Evolutionary conservation across 768 basidiomycete species (phyloP).

Genomic region (Solioccasus polychromus): DNA sequence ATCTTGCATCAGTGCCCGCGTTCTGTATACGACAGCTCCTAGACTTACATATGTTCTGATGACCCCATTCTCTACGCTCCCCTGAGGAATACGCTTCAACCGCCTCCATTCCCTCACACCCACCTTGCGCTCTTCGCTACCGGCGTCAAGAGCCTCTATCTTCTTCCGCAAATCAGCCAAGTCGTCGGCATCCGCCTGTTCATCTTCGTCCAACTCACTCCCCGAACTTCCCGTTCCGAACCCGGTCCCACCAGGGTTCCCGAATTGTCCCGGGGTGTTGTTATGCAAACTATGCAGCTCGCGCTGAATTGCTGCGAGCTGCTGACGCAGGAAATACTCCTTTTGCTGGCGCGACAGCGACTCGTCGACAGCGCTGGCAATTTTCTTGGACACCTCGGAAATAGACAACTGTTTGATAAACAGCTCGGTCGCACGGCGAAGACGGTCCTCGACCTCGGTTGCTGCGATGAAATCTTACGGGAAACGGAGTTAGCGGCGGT

Average conservation of each 20-base stretch:
- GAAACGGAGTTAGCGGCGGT: conserved; percentile 2
- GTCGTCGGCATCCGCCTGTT: conserved; percentile 79
- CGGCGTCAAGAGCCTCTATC: conserved; percentile 70
- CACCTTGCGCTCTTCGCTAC: conserved; percentile 79
- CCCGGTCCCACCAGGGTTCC: conserved; percentile 13
- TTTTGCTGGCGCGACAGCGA: conserved; percentile 87
- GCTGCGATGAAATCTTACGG: conserved; percentile 57
- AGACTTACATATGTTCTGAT: conserved; percentile 73
- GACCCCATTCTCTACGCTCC: conserved; percentile 89
- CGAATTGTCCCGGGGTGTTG: conserved; percentile 22
- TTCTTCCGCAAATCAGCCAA: conserved; percentile 66
- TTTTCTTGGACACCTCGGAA: conserved; percentile 77
- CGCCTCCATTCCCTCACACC: conserved; percentile 81
- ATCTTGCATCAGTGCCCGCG: conserved; percentile 9
- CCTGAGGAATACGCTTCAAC: conserved; percentile 82
- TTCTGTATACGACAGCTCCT: background rate
- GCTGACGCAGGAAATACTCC: conserved; percentile 82
- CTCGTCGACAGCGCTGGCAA: conserved; percentile 77
- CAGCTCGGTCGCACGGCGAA: conserved; percentile 64
- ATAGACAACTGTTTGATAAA: conserved; percentile 77
- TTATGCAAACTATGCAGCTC: conserved; percentile 61
- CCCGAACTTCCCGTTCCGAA: conserved; percentile 25
- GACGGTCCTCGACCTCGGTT: conserved; percentile 56
- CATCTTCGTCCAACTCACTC: conserved; percentile 71
- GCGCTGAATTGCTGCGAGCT: conserved; percentile 75